Percentiles rank a stretch among this genome's conserved stretches.
These are phyloP conservation scores for Dactylorhiza incarnata DNA, from an alignment of 106 monocot species.

Conservation along the genomic window DNA sequence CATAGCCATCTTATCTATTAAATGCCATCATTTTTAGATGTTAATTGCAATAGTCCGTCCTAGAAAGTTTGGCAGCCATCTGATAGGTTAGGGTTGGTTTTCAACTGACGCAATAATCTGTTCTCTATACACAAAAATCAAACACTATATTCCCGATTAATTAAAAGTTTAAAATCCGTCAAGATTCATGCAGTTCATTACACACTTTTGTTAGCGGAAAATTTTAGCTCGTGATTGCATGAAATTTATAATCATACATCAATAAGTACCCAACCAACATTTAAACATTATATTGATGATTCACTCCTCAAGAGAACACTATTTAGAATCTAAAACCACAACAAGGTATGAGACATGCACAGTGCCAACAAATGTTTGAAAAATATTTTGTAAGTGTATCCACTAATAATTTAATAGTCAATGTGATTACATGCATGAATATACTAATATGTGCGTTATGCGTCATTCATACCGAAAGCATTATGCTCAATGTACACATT, in stretches of 20 bases:
- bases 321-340: too few relatives aligned
- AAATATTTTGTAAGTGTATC: too few relatives aligned
- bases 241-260: neutral
- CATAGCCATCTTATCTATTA: neutral
- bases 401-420: too few relatives aligned
- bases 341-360: too few relatives aligned
- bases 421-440: too few relatives aligned
- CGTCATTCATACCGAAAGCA: too few relatives aligned
- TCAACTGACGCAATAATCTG: neutral
- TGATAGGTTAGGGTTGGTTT: neutral
- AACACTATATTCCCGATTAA: neutral
- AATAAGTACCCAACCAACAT: neutral
- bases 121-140: neutral
- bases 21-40: neutral
- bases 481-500: too few relatives aligned
- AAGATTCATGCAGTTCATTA: neutral
- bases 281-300: too few relatives aligned
- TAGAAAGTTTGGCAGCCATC: neutral
- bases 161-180: neutral
- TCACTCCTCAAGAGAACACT: too few relatives aligned
- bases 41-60: neutral
- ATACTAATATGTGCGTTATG: too few relatives aligned
- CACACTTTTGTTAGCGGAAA: neutral
- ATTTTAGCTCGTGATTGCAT: neutral
- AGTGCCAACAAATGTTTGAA: too few relatives aligned